These are phyloP conservation scores for Calvatia gigantea DNA, from an alignment of 768 basidiomycete genomes.

Conservation along the genomic window DNA sequence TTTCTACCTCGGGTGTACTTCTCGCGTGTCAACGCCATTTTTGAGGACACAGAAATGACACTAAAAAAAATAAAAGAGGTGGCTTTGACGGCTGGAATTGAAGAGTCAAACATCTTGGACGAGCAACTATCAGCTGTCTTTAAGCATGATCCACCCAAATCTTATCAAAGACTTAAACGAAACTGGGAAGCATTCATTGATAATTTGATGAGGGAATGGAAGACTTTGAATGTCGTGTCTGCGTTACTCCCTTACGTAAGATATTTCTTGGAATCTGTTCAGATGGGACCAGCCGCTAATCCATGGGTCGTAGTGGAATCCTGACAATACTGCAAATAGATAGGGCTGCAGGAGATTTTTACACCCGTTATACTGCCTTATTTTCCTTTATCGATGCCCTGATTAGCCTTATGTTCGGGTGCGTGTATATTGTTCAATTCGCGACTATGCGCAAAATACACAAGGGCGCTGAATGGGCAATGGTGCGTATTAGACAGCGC, in stretches of 20 bases:
- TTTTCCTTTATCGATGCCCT: slow-evolving; percentile 54
- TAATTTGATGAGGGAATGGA: slow-evolving; percentile 24
- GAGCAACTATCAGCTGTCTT: neutral
- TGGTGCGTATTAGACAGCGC: slow-evolving; percentile 16
- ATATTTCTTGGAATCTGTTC: neutral
- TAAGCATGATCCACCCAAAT: neutral
- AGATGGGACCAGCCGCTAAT: neutral
- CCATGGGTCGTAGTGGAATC: slow-evolving; percentile 22
- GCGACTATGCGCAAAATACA: slow-evolving; percentile 59
- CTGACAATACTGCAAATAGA: slow-evolving; percentile 29
- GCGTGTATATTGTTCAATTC: slow-evolving; percentile 62
- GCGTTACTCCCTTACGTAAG: slow-evolving; percentile 23
- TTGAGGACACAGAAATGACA: slow-evolving; percentile 8
- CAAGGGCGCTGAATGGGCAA: slow-evolving; percentile 59
- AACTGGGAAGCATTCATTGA: slow-evolving; percentile 25
- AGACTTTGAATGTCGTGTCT: slow-evolving; percentile 25
- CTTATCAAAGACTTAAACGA: slow-evolving; percentile 15
- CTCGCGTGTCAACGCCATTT: slow-evolving; percentile 13
- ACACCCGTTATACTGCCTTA: slow-evolving; percentile 51
- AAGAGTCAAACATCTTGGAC: neutral
- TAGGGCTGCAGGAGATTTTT: slow-evolving; percentile 41
- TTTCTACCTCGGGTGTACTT: slow-evolving; percentile 14
- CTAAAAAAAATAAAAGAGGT: slow-evolving; percentile 2
- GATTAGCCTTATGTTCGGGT: slow-evolving; percentile 57
- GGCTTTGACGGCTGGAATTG: neutral